Evolutionary conservation across 352 stramenopile species (phyloP), one percentile per base, ranked within the genome.

Genomic region (Nothophytophthora sp.): DNA sequence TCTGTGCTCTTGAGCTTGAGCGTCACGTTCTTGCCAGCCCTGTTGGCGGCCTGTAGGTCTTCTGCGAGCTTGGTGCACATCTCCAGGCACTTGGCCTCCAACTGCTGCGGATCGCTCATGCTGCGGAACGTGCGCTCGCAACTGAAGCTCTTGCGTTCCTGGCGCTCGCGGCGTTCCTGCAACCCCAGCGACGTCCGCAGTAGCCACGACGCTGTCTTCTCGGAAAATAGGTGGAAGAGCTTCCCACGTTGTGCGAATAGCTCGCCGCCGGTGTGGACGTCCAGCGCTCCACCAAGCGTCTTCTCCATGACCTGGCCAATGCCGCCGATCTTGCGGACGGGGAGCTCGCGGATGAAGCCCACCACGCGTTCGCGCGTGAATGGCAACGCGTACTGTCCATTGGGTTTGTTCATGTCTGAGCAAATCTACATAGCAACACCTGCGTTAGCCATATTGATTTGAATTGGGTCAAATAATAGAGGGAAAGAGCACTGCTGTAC

Each of bases 231-330:
- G 39, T 91, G 74, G 28, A 73, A 75, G 9, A 94, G 39, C 44
- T 74, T 76, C 2, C 71, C 76, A 1, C 84, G 76, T 3, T 81
- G 54, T 15, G 70, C 46, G 45, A 84, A 90, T 20, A 94, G 45
- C 3, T 99, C 79, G 13, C 71, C 56, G 5, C 94, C 86, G 4
- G 82, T 98, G n/a, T 79, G 64, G 18, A 98, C 83, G 19, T 73
- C 70, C 28, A 98, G 83, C 7, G 73, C 76, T 12, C 63, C 63
- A 4, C 55, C 69, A 6, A 99, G 68, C 29, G 88, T 87, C 58
- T 98, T 98, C 73, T 98, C 93, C 50, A 88, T 97, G 1, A 99
- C 96, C 63, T 98, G 94, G 22, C 96, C 96, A 63, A 99, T 96
- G 5, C 96, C 96, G 37, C 81, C 79, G 22, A 99, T 87, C 70